Evolutionary conservation across 2,329 filamentous ascomycete genomes (phyloP), one percentile per base, ranked within the genome.

Genomic region (Cladosporium cucumerinum): DNA sequence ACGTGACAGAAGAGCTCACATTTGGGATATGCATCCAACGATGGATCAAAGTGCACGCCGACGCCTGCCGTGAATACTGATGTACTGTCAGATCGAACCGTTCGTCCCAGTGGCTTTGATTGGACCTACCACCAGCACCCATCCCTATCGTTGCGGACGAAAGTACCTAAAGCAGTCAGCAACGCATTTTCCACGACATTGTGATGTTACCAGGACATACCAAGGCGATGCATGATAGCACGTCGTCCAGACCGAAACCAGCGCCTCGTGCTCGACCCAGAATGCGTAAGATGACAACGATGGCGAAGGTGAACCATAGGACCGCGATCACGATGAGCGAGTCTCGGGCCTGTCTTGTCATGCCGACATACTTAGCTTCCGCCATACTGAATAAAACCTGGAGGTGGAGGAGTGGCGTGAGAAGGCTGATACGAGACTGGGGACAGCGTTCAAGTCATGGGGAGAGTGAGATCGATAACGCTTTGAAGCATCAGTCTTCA

Each of bases 221-320:
- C 34, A 62, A n/a, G 18, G 60, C 60, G 28, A 62, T n/a, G 3
- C 52, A 39, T 25, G 60, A 62, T n/a, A 62, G 18, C 25, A 62
- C 49, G 23, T 62, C 60, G 11, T 62, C 60, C 16, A 14, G n/a
- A 21, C 60, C 60, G n/a, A 62, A 25, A 6, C 60, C 60, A 30
- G 60, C 60, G 49, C 60, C 60, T 32, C 36, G 60, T 18, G 55
- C 18, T n/a, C 60, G 48, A 46, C 60, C 60, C 8, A 62, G 26
- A 12, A 43, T 2, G 18, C 60, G 60, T 1, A 62, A 28, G 14
- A 14, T 21, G 32, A 62, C 60, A 12, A 52, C 48, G 8, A 23
- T 12, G 1, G 60, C 60, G 34, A 23, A 55, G 3, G n/a, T 23
- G 11, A 55, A 34, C 60, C 60, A 62, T 23, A 62, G 23, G 1